A percentile compares a stretch with the other conserved stretches of the same genome.
phyloP scores from a whole-genome alignment of 2,329 filamentous ascomycete species.

The Sclerotinia nivalis region DNA sequence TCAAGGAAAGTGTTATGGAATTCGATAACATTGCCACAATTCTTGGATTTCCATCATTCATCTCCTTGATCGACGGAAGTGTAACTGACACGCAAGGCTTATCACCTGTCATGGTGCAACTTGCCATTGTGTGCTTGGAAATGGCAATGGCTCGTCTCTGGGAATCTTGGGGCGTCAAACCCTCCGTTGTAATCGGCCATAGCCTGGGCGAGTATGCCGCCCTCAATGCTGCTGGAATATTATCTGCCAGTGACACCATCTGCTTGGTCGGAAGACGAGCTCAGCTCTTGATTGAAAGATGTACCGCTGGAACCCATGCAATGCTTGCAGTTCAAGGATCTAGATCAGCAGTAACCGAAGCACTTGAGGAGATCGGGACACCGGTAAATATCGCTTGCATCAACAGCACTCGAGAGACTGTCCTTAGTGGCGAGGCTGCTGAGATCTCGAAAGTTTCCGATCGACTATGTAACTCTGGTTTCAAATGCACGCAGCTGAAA shows the following conservation, averaged over 20 bases:
- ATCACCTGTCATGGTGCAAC: conserved; percentile 22
- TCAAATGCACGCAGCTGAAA: conserved; percentile 56
- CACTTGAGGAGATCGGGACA: conserved; percentile 8
- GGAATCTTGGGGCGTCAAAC: conserved; percentile 23
- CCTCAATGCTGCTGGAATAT: conserved; percentile 66
- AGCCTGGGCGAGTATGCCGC: conserved; percentile 56
- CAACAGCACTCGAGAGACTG: conserved; percentile 23
- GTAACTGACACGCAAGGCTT: conserved; percentile 15
- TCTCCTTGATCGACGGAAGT: conserved; percentile 19
- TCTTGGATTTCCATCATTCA: conserved; percentile 23
- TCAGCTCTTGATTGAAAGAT: conserved; percentile 62
- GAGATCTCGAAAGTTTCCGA: conserved; percentile 43
- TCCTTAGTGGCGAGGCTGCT: conserved; percentile 46
- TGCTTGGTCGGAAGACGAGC: conserved; percentile 69
- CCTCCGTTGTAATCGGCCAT: conserved; percentile 51
- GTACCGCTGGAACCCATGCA: conserved; percentile 65
- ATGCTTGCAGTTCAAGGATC: conserved; percentile 62
- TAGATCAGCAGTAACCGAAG: conserved; percentile 36
- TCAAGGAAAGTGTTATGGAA: conserved; percentile 21
- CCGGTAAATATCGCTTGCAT: conserved; percentile 23
- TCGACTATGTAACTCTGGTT: conserved; percentile 48
- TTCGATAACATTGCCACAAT: conserved; percentile 23
- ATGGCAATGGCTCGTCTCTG: conserved; percentile 23
- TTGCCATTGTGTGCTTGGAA: conserved; percentile 22
- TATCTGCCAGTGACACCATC: conserved; percentile 69